Evolutionary conservation across 176 grass and related monocot species (phyloP).

Genomic region (Oryza nivara): DNA sequence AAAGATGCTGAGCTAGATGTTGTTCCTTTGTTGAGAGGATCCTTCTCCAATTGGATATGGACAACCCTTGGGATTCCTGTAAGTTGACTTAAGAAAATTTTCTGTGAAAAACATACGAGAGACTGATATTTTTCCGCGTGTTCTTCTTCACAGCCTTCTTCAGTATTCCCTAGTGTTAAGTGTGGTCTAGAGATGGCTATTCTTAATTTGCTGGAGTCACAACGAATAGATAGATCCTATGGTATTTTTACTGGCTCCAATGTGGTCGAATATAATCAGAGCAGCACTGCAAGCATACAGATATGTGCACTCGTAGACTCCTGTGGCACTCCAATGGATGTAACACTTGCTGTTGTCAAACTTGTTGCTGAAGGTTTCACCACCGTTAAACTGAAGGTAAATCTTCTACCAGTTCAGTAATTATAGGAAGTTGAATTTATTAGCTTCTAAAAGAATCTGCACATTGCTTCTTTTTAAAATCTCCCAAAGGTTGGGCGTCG

Average conservation of each 20-base stretch:
- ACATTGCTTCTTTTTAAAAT: neutral
- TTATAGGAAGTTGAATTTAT: neutral
- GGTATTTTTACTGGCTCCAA: conserved; percentile 59
- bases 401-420: conserved; percentile 21
- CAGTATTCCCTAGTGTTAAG: conserved; percentile 85
- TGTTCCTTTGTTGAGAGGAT: conserved; percentile 85
- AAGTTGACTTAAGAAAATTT: conserved; percentile 44
- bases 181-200: conserved; percentile 96
- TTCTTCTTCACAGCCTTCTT: conserved; percentile 67
- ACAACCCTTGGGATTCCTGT: conserved; percentile 75
- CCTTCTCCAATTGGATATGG: conserved; percentile 97
- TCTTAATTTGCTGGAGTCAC: conserved; percentile 81
- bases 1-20: conserved; percentile 69
- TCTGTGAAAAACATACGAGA: conserved; percentile 18
- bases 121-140: conserved; percentile 13
- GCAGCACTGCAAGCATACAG: conserved; percentile 55
- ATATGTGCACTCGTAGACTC: conserved; percentile 90
- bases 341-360: conserved; percentile 71
- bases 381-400: conserved; percentile 93
- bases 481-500: conserved; percentile 70
- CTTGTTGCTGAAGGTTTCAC: conserved; percentile 83
- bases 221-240: conserved; percentile 48
- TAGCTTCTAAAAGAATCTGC: neutral
- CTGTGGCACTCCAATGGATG: conserved; percentile 69
- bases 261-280: conserved; percentile 39